These are phyloP conservation scores for Daedaleopsis nitida DNA, from an alignment of 768 basidiomycete genomes.

Conservation along the genomic window DNA sequence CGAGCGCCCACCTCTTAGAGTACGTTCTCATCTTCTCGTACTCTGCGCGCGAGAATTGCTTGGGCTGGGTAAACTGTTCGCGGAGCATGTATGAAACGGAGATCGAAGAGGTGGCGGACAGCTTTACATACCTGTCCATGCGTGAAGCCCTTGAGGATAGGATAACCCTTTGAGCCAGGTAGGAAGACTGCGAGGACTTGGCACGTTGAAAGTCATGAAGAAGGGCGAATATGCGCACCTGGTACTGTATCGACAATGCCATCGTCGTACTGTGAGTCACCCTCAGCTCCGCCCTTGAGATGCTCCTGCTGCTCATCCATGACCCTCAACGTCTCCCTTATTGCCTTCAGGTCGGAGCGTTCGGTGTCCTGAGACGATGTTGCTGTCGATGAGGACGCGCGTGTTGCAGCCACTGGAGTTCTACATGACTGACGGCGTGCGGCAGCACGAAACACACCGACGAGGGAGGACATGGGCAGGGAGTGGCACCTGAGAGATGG, in stretches of 20 bases:
- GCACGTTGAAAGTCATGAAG: not conserved
- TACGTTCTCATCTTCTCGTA: constrained; percentile 1
- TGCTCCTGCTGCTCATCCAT: constrained; percentile 5
- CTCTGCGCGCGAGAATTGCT: constrained; percentile 42
- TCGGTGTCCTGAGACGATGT: not conserved
- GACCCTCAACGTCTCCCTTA: not conserved
- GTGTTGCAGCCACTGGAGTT: not conserved
- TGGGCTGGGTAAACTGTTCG: constrained; percentile 49
- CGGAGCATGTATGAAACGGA: constrained; percentile 1
- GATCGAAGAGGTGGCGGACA: constrained; percentile 2
- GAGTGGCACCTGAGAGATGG: not conserved
- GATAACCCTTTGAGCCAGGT: not conserved
- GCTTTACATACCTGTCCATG: constrained; percentile 22
- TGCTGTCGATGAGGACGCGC: constrained; percentile 2
- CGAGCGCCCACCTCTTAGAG: constrained; percentile 44
- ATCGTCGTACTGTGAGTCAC: not conserved
- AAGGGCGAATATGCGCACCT: not conserved
- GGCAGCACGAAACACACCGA: constrained; percentile 13
- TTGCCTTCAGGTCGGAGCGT: not conserved
- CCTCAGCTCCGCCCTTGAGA: not conserved
- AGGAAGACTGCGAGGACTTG: not conserved
- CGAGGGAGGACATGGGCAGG: constrained; percentile 15
- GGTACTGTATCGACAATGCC: not conserved
- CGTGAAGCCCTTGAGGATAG: constrained; percentile 25
- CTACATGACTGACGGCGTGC: constrained; percentile 11